Evolutionary conservation across 305 asterid species (phyloP).

Genomic region (Striga hermonthica): DNA sequence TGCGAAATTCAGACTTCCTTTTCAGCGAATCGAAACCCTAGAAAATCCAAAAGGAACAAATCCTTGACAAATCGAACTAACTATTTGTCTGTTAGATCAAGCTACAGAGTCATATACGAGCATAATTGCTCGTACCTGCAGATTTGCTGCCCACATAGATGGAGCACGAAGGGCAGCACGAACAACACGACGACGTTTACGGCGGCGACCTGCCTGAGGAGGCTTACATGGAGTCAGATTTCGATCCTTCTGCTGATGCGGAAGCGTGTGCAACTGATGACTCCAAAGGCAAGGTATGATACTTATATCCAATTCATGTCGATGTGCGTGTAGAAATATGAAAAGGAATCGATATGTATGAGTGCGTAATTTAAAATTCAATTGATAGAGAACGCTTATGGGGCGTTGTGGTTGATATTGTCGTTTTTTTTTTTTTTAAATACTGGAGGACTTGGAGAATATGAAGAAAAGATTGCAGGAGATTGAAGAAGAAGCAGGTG

Average conservation of each 20-base stretch:
- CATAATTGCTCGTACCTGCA: no score
- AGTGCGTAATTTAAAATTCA: no score
- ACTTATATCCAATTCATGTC: slow-evolving; percentile 8
- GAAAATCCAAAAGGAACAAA: background rate
- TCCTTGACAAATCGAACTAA: no score
- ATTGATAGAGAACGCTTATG: background rate
- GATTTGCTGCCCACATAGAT: background rate
- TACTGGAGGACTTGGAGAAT: slow-evolving; percentile 58
- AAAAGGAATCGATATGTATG: background rate
- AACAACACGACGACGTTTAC: slow-evolving; percentile 40
- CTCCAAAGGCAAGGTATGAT: slow-evolving; percentile 40
- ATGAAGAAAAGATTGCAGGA: slow-evolving; percentile 69
- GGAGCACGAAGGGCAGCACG: slow-evolving; percentile 33
- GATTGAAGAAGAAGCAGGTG: slow-evolving; percentile 74
- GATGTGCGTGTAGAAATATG: background rate
- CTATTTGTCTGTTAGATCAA: no score
- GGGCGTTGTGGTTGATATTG: background rate
- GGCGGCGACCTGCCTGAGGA: slow-evolving; percentile 48
- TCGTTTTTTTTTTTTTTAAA: background rate
- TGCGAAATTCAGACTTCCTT: slow-evolving; percentile 20
- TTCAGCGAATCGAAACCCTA: slow-evolving; percentile 11
- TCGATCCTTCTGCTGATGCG: slow-evolving; percentile 33
- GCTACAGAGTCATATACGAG: no score
- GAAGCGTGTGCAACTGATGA: slow-evolving; percentile 29
- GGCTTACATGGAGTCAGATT: slow-evolving; percentile 49